Evolutionary conservation across 225 moss, liverwort and hornwort genomes (phyloP).

Genomic region (Climacium dendroides): DNA sequence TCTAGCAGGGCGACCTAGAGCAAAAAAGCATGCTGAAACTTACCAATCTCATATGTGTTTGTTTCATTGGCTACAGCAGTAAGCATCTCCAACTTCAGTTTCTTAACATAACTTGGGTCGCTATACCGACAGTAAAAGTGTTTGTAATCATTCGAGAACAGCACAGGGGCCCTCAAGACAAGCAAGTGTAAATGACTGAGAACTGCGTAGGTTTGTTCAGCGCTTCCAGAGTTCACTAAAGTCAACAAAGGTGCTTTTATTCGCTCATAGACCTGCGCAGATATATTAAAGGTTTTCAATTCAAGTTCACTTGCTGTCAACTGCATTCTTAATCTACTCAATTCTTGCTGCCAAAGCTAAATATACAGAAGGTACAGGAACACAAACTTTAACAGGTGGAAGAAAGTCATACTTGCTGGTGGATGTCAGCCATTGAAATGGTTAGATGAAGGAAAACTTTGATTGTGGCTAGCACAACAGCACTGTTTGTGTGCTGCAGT

Average conservation of each 20-base stretch:
- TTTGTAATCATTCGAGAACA: slow-evolving; percentile 92
- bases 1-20: not conserved
- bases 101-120: slow-evolving; percentile 95
- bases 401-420: slow-evolving; percentile 62
- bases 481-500: slow-evolving; percentile 94
- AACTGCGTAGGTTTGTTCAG: slow-evolving; percentile 91
- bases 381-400: not conserved
- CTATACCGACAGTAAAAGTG: slow-evolving; percentile 98
- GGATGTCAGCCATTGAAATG: slow-evolving; percentile 86
- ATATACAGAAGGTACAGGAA: not conserved
- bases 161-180: slow-evolving; percentile 81
- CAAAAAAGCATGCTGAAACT: slow-evolving; percentile 6
- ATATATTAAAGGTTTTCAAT: not conserved
- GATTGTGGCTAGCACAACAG: slow-evolving; percentile 90
- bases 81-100: slow-evolving; percentile 98
- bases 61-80: slow-evolving; percentile 94
- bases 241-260: slow-evolving; percentile 97
- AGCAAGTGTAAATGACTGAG: slow-evolving; percentile 95
- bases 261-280: slow-evolving; percentile 83
- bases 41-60: slow-evolving; percentile 95
- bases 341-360: not conserved
- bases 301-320: not conserved
- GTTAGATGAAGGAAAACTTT: slow-evolving; percentile 95
- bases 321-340: not conserved
- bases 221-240: slow-evolving; percentile 92